Conservation (phyloP, 2,329 filamentous ascomycete genomes). For the Tolypocladium endophyticum region DNA sequence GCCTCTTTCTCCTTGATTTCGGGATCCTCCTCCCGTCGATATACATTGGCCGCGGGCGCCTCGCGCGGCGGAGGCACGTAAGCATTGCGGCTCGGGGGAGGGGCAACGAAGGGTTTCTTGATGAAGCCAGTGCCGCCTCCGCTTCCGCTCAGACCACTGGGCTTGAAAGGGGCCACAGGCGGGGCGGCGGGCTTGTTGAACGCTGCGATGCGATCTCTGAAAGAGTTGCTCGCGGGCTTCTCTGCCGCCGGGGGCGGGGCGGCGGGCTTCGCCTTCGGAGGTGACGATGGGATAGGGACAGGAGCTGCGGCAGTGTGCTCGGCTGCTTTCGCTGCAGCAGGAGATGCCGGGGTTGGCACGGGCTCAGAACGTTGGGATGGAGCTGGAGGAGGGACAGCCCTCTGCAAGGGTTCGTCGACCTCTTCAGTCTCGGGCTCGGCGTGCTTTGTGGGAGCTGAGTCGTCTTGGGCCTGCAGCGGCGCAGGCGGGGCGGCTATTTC, state of each 20-base stretch:
- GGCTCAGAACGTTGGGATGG: slow-evolving; percentile 20
- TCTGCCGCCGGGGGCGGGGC: slow-evolving; percentile 58
- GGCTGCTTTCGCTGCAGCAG: slow-evolving; percentile 24
- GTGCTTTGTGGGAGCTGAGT: slow-evolving; percentile 14
- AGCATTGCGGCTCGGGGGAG: slow-evolving; percentile 84
- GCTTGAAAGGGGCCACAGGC: slow-evolving; percentile 84
- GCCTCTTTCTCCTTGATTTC: slow-evolving; percentile 55
- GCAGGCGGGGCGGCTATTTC: slow-evolving; percentile 22
- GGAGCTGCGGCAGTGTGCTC: slow-evolving; percentile 23
- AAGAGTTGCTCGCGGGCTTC: slow-evolving; percentile 68
- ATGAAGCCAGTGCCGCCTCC: slow-evolving; percentile 57
- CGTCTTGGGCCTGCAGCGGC: slow-evolving; percentile 18
- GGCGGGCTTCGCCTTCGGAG: slow-evolving; percentile 29
- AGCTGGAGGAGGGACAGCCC: slow-evolving; percentile 15
- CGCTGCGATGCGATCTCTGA: slow-evolving; percentile 90
- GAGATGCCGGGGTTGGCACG: slow-evolving; percentile 8
- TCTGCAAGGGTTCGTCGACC: slow-evolving; percentile 15
- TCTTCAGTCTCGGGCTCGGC: slow-evolving; percentile 26
- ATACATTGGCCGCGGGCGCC: slow-evolving; percentile 60
- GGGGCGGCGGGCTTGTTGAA: slow-evolving; percentile 87
- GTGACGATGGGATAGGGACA: slow-evolving; percentile 15
- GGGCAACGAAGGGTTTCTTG: slow-evolving; percentile 94
- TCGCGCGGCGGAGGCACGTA: slow-evolving; percentile 73
- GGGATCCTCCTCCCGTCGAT: slow-evolving; percentile 81
- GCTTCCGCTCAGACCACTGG: slow-evolving; percentile 48